Evolutionary conservation across 208 protist genomes (phyloP), one percentile per base, ranked within the genome.

Genomic region (Leishmania tropica): DNA sequence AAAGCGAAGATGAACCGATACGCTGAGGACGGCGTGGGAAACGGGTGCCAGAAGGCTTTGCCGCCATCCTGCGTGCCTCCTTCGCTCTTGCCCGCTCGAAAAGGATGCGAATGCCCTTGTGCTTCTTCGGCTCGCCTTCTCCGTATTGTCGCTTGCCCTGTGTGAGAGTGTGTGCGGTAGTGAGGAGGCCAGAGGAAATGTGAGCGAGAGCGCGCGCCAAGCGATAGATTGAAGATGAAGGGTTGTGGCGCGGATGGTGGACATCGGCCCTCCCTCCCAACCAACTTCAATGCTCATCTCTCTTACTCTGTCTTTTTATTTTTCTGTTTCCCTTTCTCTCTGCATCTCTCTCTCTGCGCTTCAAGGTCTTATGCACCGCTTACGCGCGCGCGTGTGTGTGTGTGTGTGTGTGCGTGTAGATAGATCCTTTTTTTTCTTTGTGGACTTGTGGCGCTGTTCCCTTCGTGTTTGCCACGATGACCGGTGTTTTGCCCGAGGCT

Each of bases 41-140:
- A n/a, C 28, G 28, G 58, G 58, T 15, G 10, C 58, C 13, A 10
- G 58, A 21, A 31, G 28, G 58, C 28, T 24, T 5, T 28, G 28
- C 58, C 58, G 28, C 28, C 28, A n/a, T 64, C 58, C 58, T 64
- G 58, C 2, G 31, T 8, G 21, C 28, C 28, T 64, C 58, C 58
- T 31, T 31, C 21, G 10, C 58, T 79, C 85, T 15, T 86, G 17
- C 64, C 31, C 31, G 56, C 62, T 67, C 74, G 45, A 17, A 35
- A 24, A 8, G 21, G 58, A 64, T 24, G 58, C 31, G 24, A 31
- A 21, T 28, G 10, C 13, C 58, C 31, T 17, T 31, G 51, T 73
- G 42, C 70, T 78, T 78, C 68, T 78, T 62, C 62, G 37, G 42
- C 77, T 75, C 65, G 15, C 24, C 64, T 17, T 72, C 75, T 37